Evolutionary conservation across 139 green algal species (phyloP), one percentile per base, ranked within the genome.

Genomic region (Haematococcus sp.): DNA sequence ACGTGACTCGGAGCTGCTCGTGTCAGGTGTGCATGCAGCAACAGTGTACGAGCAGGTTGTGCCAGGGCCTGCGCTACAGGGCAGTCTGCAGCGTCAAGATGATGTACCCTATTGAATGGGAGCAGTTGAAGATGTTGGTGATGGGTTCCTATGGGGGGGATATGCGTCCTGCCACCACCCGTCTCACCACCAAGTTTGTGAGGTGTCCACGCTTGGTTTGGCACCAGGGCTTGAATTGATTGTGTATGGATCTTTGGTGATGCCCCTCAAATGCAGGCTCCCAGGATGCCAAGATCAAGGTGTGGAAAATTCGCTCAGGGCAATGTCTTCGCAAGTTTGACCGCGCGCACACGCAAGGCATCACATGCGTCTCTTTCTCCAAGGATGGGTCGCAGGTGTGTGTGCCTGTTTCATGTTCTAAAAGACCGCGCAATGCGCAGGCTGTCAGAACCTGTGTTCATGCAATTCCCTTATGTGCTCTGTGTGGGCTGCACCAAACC

Each of bases 251-350:
- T 55, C 16, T 55, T 23, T 23, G 16, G 15, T 55, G 15, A 55
- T 55, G 46, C 46, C 46, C n/a, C n/a, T n/a, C n/a, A n/a, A n/a
- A n/a, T 28, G 43, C 83, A 88, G 88, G 83, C 43, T 85, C 84
- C 25, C 80, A 93, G 58, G 89, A 94, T 65, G 91, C 92, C 23
- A 80, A 84, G 54, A 88, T 97, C 80, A 97, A 99, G 90, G 88
- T 99, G 61, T 99, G 95, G 95, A 91, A 91, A 69, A 74, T 98
- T 55, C 77, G 86, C 28, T 97, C 84, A 22, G 95, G 95, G 2
- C 92, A 96, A 83, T 98, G 93, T 84, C 77, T 99, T 70, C 85
- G 93, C 40, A 79, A 77, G 27, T 97, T 96, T 78, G 91, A 97
- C 70, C 73, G 83, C 2, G 93, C 95, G n/a, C 95, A 98, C 89